A percentile compares a stretch with the other conserved stretches of the same genome.
phyloP scores from a whole-genome alignment of 2,329 filamentous ascomycete species.

The Colletotrichum sp. region DNA sequence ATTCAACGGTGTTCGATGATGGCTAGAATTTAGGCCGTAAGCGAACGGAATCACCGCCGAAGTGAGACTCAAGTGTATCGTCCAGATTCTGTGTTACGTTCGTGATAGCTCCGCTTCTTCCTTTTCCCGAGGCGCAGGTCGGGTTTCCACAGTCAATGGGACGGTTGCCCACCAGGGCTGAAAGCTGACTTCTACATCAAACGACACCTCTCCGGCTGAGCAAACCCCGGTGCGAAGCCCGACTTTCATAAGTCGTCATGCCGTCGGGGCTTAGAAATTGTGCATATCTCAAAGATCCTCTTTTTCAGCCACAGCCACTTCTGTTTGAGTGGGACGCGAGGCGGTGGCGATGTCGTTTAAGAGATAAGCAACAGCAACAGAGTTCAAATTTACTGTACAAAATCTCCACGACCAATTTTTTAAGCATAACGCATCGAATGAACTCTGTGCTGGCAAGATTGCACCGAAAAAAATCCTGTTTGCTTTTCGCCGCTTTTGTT shows the following conservation, averaged over 20 bases:
- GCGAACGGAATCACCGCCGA: neutral
- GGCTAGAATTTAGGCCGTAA: neutral
- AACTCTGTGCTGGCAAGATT: neutral
- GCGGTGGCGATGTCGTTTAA: neutral
- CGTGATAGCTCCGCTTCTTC: neutral
- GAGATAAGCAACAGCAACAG: neutral
- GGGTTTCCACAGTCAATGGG: neutral
- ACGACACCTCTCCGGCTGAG: neutral
- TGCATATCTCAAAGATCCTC: neutral
- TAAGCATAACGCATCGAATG: constrained; percentile 6
- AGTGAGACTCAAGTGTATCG: neutral
- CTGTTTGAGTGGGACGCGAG: neutral
- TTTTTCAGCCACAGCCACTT: neutral
- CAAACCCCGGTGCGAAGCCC: neutral
- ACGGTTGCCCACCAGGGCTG: neutral
- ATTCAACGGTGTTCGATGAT: neutral
- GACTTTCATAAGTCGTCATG: neutral
- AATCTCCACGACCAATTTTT: neutral
- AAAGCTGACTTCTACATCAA: neutral
- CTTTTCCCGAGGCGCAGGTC: neutral
- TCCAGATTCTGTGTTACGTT: neutral
- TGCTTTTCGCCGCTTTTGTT: constrained; percentile 6
- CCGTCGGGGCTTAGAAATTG: neutral
- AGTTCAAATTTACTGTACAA: neutral
- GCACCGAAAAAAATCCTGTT: neutral